Evolutionary conservation across 257 asterid genomes (phyloP), one percentile per base, ranked within the genome.

Genomic region (Solanum commersonii): DNA sequence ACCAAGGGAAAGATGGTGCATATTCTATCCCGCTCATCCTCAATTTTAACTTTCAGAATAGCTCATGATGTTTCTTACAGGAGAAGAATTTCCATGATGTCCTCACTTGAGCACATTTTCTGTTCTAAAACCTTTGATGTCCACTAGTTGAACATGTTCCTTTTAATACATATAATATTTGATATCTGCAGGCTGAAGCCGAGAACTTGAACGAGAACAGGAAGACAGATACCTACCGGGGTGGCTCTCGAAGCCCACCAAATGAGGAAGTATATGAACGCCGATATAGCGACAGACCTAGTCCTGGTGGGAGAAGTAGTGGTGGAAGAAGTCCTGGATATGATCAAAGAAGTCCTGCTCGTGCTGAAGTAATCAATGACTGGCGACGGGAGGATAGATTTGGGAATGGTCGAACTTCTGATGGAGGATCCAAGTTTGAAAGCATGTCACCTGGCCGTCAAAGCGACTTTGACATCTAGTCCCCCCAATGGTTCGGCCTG

Each of bases 361-460:
- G 83, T 87, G 85, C 91, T 90, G 99, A 96, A 89, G 93, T 96
- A 78, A 89, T 96, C 84, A 97, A 94, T 92, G 99, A 97, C 89
- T 97, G 99, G 99, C 91, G 97, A 77, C 92, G 99, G 68, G 98
- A 96, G 89, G 99, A 96, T 92, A 96, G 98, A 90, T 95, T 97
- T 91, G 99, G 99, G 85, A 95, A 95, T 86, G 98, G 96, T 86
- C 93, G 97, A 92, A 93, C 91, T 90, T 91, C 95, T 77, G 99
- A 93, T 94, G 98, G 95, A 59, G 93, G 96, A 86, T 95, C 96
- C 86, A 95, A 90, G 91, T 90, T 92, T 91, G 99, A 92, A 88
- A 91, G 89, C 87, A 92, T 95, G 91, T 97, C 99, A n/a, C 99
- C 99, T 46, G 99, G 94, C 91, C 92, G 89, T 90, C 95, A 91